These are phyloP conservation scores for Periconia digitata DNA, from an alignment of 2,329 filamentous ascomycete species.

Conservation along the genomic window DNA sequence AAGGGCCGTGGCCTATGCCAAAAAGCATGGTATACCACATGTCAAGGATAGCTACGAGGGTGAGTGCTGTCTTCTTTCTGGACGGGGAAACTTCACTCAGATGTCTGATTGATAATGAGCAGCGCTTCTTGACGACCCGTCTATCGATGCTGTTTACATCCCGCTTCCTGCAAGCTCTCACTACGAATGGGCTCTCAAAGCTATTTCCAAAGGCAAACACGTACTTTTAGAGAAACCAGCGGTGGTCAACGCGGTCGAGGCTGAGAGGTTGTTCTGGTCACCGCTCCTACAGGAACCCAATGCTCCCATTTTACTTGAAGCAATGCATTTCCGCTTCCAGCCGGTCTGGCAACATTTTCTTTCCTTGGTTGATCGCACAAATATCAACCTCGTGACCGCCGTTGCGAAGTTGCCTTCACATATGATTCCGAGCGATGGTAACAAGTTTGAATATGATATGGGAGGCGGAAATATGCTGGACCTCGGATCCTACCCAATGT, in stretches of 20 bases:
- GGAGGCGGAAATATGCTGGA: conserved; percentile 45
- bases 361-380: conserved; percentile 34
- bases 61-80: conserved; percentile 15
- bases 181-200: conserved; percentile 45
- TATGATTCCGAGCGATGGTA: conserved; percentile 33
- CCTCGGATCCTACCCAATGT: conserved; percentile 36
- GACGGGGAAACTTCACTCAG: neutral
- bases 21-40: conserved; percentile 54
- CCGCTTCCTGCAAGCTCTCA: conserved; percentile 50
- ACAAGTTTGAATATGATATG: conserved; percentile 43
- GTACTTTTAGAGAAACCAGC: conserved; percentile 52
- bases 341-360: conserved; percentile 43
- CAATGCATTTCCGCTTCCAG: conserved; percentile 49
- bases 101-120: neutral
- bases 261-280: conserved; percentile 43
- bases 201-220: conserved; percentile 47
- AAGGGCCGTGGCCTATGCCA: conserved; percentile 54
- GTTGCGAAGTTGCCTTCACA: conserved; percentile 26
- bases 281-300: conserved; percentile 35
- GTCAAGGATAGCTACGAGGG: conserved; percentile 55
- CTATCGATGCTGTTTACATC: conserved; percentile 48
- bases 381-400: conserved; percentile 36
- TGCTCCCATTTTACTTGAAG: conserved; percentile 48
- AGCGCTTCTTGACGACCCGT: conserved; percentile 43
- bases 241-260: conserved; percentile 46